These are phyloP conservation scores for Microstegium vimineum DNA, from an alignment of 176 grass and related monocot genomes.

Conservation along the genomic window DNA sequence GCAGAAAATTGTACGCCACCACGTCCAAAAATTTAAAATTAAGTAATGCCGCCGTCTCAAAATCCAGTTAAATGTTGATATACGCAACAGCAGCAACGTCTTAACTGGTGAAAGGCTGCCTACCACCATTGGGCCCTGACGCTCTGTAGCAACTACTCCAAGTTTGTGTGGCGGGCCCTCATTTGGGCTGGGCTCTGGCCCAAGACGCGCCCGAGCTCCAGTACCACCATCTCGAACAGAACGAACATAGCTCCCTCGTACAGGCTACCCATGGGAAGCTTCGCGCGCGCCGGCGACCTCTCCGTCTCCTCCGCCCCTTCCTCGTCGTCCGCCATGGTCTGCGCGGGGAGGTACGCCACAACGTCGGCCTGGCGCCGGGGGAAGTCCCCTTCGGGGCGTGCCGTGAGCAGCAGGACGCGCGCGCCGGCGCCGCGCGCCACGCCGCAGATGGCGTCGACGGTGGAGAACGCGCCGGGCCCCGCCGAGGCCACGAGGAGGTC, in stretches of 20 bases:
- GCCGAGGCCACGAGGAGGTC: conserved; percentile 83
- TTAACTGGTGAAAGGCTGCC: too few relatives aligned
- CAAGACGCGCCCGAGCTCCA: conserved; percentile 48
- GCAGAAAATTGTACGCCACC: background rate
- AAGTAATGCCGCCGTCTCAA: too few relatives aligned
- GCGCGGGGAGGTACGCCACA: conserved; percentile 59
- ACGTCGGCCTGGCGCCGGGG: conserved; percentile 48
- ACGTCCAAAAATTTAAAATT: background rate
- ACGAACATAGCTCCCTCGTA: conserved; percentile 94
- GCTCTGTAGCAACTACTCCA: conserved; percentile 29
- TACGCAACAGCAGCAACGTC: too few relatives aligned
- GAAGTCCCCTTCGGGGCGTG: conserved; percentile 30
- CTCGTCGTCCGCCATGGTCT: conserved; percentile 79
- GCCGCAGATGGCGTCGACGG: conserved; percentile 81
- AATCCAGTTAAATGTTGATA: too few relatives aligned
- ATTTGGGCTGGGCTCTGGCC: conserved; percentile 53
- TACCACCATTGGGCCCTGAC: background rate
- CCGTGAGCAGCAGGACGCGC: conserved; percentile 75
- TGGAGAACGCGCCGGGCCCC: conserved; percentile 76
- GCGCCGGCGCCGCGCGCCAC: conserved; percentile 51
- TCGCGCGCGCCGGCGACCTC: conserved; percentile 22
- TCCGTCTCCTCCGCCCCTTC: background rate
- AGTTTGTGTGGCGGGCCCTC: conserved; percentile 61
- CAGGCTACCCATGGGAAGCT: conserved; percentile 91
- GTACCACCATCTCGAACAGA: conserved; percentile 91